Evolutionary conservation across 1,139 yeast genomes (phyloP).

Genomic region (Candida sanyaensis): DNA sequence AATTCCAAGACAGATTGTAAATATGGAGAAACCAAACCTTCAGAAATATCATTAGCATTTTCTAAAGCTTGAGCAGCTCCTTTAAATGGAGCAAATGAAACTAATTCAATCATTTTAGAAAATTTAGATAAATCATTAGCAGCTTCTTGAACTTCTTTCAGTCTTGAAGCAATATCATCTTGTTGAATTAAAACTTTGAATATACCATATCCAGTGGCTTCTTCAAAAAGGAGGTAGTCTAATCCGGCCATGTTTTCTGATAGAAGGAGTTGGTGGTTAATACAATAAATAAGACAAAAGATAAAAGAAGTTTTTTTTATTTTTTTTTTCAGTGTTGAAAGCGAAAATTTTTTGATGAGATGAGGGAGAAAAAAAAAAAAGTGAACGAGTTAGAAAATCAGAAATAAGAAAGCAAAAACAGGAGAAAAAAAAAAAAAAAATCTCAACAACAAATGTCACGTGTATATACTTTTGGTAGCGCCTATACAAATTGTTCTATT

Average conservation of each 20-base stretch:
- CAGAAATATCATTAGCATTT: conserved; percentile 96
- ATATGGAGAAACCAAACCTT: conserved; percentile 93
- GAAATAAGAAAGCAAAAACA: not conserved
- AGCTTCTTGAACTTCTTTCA: conserved; percentile 93
- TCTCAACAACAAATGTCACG: conserved; percentile 1
- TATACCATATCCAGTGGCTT: conserved; percentile 97
- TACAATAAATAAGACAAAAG: conserved; percentile 2
- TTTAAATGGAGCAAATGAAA: conserved; percentile 96
- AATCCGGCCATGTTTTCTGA: conserved; percentile 54
- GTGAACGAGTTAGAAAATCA: not conserved
- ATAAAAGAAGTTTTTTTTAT: conserved; percentile 9
- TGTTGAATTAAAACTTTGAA: conserved; percentile 94
- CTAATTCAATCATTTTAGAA: conserved; percentile 90
- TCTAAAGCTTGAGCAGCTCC: conserved; percentile 99
- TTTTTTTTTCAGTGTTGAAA: conserved; percentile 6
- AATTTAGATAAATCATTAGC: conserved; percentile 84
- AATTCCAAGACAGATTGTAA: conserved; percentile 86
- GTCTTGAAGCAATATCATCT: conserved; percentile 89
- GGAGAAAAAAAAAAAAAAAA: not conserved
- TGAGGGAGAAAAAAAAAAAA: conserved; percentile 5
- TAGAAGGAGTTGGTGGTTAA: not conserved
- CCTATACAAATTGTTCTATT: no score
- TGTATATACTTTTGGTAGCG: not conserved
- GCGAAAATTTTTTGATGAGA: conserved; percentile 12
- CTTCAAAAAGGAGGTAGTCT: conserved; percentile 94